These are phyloP conservation scores for Aspergillus glaucus DNA, from an alignment of 2,329 filamentous ascomycete genomes.

Conservation along the genomic window DNA sequence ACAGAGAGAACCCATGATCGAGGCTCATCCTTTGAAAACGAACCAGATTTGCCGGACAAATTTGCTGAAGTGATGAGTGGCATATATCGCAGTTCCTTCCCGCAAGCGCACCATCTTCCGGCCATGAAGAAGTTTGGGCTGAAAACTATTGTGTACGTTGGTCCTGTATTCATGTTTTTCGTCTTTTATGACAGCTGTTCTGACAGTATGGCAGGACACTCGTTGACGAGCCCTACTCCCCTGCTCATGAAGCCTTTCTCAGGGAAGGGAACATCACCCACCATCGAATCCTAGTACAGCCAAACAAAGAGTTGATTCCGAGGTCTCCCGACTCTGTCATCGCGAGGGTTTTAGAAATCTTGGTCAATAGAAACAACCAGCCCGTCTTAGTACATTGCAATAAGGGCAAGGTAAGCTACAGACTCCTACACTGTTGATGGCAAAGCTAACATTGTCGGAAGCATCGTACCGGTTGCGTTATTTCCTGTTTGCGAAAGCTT, in stretches of 20 bases:
- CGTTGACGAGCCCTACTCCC: constrained; percentile 53
- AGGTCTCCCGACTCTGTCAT: constrained; percentile 62
- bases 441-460: constrained; percentile 26
- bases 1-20: not conserved
- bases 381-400: constrained; percentile 88
- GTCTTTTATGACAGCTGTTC: not conserved
- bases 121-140: constrained; percentile 64
- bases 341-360: constrained; percentile 62
- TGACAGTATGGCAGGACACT: constrained; percentile 46
- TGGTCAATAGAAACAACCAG: constrained; percentile 67
- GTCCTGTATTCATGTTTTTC: constrained; percentile 6
- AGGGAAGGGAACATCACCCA: constrained; percentile 62
- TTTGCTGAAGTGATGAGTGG: constrained; percentile 69
- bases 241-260: constrained; percentile 57
- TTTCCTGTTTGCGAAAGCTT: constrained; percentile 69
- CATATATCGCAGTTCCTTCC: constrained; percentile 78
- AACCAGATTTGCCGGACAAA: constrained; percentile 52
- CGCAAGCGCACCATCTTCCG: constrained; percentile 61
- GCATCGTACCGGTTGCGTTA: constrained; percentile 87
- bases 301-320: constrained; percentile 71
- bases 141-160: constrained; percentile 69
- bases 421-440: not conserved
- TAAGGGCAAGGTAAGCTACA: constrained; percentile 64
- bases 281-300: constrained; percentile 67
- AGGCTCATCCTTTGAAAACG: not conserved